Evolutionary conservation across 208 protist species (phyloP).

Genomic region (Trypanosoma boissoni): DNA sequence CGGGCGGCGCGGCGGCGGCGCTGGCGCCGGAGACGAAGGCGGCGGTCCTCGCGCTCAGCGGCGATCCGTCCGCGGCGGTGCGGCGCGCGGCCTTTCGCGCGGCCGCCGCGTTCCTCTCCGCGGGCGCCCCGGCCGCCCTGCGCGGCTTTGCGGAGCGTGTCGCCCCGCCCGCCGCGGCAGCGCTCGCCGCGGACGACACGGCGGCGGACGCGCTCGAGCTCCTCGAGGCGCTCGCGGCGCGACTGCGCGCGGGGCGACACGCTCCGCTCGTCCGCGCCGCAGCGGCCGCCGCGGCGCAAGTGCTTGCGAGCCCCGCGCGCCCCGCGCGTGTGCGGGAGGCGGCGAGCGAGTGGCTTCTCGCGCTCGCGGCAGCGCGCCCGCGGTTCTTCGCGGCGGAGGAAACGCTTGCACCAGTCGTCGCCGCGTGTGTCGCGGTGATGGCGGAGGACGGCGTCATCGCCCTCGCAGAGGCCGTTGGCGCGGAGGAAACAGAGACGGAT

Average conservation of each 20-base stretch:
- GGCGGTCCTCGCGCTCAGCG: conserved; percentile 62
- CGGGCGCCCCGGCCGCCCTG: too few relatives aligned
- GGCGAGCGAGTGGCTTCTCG: conserved; percentile 37
- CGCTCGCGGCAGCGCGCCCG: conserved; percentile 48
- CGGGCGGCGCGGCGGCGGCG: conserved; percentile 75
- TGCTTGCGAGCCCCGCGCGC: background rate
- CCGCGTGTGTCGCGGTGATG: conserved; percentile 61
- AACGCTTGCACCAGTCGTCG: conserved; percentile 57
- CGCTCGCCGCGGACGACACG: background rate
- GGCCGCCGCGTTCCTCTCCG: conserved; percentile 46
- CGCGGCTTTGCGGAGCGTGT: too few relatives aligned
- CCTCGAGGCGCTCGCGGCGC: conserved; percentile 20
- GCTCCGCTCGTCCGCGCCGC: background rate
- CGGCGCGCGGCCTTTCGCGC: conserved; percentile 61
- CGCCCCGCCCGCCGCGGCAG: too few relatives aligned
- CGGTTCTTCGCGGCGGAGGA: conserved; percentile 54
- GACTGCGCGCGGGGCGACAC: too few relatives aligned
- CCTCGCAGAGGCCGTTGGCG: conserved; percentile 35
- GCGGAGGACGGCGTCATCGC: conserved; percentile 72
- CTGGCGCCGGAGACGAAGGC: conserved; percentile 39
- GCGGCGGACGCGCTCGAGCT: conserved; percentile 41
- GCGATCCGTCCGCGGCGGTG: conserved; percentile 51
- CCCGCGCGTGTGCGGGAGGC: conserved; percentile 3
- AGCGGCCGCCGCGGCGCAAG: too few relatives aligned
- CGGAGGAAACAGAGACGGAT: too few relatives aligned